A percentile compares a stretch with the other conserved stretches of the same genome.
Conservation (phyloP, 768 basidiomycete genomes). For the Boletus speciosus region DNA sequence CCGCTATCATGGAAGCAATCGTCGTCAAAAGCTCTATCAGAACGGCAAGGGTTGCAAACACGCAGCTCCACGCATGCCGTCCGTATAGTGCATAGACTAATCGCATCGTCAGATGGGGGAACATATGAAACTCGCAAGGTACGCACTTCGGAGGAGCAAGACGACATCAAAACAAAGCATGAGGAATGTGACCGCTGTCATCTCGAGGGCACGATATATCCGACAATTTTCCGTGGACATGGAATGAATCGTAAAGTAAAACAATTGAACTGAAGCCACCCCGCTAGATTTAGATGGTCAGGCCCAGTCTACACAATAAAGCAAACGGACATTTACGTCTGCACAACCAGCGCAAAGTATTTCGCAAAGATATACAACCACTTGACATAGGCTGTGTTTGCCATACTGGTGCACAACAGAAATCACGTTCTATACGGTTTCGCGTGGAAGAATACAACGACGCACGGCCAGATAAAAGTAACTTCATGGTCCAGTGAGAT, state of each 20-base stretch:
- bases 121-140: neutral
- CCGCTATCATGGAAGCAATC: neutral
- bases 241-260: neutral
- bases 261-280: constrained; percentile 3
- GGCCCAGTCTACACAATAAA: neutral
- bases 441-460: neutral
- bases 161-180: constrained; percentile 17
- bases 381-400: constrained; percentile 15
- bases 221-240: constrained; percentile 9
- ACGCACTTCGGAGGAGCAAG: constrained; percentile 24
- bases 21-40: constrained; percentile 10
- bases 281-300: constrained; percentile 5
- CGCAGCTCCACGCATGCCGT: neutral
- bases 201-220: constrained; percentile 12
- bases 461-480: constrained; percentile 24
- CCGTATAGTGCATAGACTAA: constrained; percentile 22
- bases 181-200: constrained; percentile 5
- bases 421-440: neutral
- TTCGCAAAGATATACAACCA: constrained; percentile 28
- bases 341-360: constrained; percentile 15
- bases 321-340: constrained; percentile 9
- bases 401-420: constrained; percentile 7
- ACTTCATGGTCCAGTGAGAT: constrained; percentile 18
- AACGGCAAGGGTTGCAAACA: constrained; percentile 4
- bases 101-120: neutral